Percentiles rank a stretch among this genome's conserved stretches.
Evolutionary conservation across 306 rosid species (phyloP).

Genomic region (Prunus salicina): DNA sequence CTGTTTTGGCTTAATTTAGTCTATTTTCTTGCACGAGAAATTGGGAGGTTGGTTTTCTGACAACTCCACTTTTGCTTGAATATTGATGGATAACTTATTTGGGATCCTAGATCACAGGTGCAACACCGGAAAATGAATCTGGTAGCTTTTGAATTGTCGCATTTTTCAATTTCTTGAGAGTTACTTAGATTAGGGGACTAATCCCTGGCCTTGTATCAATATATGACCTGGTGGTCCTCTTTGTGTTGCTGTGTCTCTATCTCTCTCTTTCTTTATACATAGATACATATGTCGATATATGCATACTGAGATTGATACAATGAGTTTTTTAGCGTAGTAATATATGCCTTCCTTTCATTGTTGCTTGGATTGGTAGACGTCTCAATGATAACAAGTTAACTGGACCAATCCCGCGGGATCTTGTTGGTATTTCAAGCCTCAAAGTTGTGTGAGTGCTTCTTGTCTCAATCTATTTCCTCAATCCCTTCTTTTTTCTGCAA

Average conservation of each 20-base stretch:
- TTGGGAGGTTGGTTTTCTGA: neutral
- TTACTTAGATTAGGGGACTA: neutral
- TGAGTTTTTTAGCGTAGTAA: neutral
- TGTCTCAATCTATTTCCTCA: neutral
- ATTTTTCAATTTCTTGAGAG: neutral
- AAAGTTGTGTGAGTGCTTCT: constrained; percentile 84
- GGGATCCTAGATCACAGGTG: neutral
- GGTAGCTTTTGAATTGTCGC: neutral
- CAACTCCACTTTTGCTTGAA: neutral
- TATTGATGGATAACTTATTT: neutral
- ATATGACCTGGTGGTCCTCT: no score
- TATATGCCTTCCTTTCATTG: constrained; percentile 8
- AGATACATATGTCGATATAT: neutral
- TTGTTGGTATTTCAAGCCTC: constrained; percentile 64
- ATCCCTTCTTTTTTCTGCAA: neutral
- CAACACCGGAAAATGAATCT: neutral
- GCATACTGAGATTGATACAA: neutral
- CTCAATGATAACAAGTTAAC: constrained; percentile 74
- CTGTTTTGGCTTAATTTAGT: neutral
- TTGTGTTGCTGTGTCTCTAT: no score
- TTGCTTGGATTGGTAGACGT: constrained; percentile 53
- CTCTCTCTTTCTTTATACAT: neutral
- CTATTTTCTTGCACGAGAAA: neutral
- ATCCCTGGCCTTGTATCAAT: neutral
- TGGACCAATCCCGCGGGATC: constrained; percentile 85